A percentile compares a stretch with the other conserved stretches of the same genome.
phyloP scores from a whole-genome alignment of 1,139 yeast genomes.

The Candida mesenterica region DNA sequence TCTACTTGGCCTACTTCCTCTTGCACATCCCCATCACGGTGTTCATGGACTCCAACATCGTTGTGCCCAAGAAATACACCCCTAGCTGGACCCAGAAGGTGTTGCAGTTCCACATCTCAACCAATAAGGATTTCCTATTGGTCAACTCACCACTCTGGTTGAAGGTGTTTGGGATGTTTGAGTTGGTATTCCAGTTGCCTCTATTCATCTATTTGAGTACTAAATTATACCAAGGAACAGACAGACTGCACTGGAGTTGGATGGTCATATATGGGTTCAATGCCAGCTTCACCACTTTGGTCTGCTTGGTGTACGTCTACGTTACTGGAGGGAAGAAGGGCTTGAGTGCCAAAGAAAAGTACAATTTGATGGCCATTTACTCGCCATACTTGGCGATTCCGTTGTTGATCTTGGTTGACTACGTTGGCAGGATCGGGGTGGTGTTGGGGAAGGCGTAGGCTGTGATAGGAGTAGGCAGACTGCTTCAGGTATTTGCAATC shows the following conservation, averaged over 20 bases:
- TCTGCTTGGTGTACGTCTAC: slow-evolving; percentile 53
- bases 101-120: slow-evolving; percentile 54
- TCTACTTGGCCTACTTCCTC: slow-evolving; percentile 33
- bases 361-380: slow-evolving; percentile 52
- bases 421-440: slow-evolving; percentile 9
- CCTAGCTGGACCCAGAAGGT: slow-evolving; percentile 47
- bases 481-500: too few species aligned
- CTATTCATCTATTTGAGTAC: slow-evolving; percentile 52
- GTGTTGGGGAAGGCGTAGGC: not conserved
- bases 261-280: slow-evolving; percentile 71
- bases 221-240: slow-evolving; percentile 13
- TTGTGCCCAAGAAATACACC: slow-evolving; percentile 55
- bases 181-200: slow-evolving; percentile 74
- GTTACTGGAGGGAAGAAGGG: slow-evolving; percentile 32
- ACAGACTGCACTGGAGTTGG: slow-evolving; percentile 43
- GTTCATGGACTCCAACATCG: slow-evolving; percentile 69
- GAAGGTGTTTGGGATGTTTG: slow-evolving; percentile 65
- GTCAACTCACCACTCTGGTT: slow-evolving; percentile 64
- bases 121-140: slow-evolving; percentile 71
- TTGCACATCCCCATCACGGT: slow-evolving; percentile 76
- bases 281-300: slow-evolving; percentile 70
- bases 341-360: slow-evolving; percentile 33
- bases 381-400: slow-evolving; percentile 72
- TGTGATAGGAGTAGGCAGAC: not conserved
- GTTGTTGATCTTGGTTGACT: slow-evolving; percentile 50